Percentiles rank a stretch among this genome's conserved stretches.
These are phyloP conservation scores for Boletus pseudopeckii DNA, from an alignment of 768 basidiomycete species.

Conservation along the genomic window DNA sequence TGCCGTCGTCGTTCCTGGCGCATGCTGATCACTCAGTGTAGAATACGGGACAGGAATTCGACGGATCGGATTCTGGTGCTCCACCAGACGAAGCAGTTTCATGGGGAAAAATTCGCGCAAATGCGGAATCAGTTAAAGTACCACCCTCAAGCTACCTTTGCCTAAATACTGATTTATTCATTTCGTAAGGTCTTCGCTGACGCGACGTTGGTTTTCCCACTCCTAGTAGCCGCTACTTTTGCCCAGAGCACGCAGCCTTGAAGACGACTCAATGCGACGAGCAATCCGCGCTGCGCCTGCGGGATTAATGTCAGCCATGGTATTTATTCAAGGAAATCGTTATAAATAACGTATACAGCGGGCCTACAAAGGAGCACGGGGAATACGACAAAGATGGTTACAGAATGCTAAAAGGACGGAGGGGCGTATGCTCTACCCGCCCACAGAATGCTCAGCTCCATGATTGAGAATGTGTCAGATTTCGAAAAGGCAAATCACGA, in stretches of 20 bases:
- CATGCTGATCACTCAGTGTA: slow-evolving; percentile 25
- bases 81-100: slow-evolving; percentile 96
- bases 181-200: slow-evolving; percentile 76
- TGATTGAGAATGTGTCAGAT: slow-evolving; percentile 11
- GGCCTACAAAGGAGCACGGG: neutral
- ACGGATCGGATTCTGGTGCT: slow-evolving; percentile 96
- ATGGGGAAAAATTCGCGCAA: slow-evolving; percentile 96
- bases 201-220: slow-evolving; percentile 92
- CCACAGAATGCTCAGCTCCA: slow-evolving; percentile 24
- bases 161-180: slow-evolving; percentile 2
- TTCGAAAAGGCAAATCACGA: slow-evolving; percentile 1
- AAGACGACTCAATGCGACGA: neutral
- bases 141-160: neutral
- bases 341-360: slow-evolving; percentile 14
- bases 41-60: slow-evolving; percentile 99
- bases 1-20: neutral
- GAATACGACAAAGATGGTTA: neutral
- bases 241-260: slow-evolving; percentile 41
- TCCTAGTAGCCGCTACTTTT: slow-evolving; percentile 94
- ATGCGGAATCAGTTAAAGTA: slow-evolving; percentile 81
- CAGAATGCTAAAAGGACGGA: neutral
- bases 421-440: slow-evolving; percentile 8
- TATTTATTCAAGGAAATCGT: neutral
- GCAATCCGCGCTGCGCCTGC: neutral
- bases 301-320: neutral